phyloP scores from a whole-genome alignment of 257 asterid genomes.

The Nicotiana attenuata region DNA sequence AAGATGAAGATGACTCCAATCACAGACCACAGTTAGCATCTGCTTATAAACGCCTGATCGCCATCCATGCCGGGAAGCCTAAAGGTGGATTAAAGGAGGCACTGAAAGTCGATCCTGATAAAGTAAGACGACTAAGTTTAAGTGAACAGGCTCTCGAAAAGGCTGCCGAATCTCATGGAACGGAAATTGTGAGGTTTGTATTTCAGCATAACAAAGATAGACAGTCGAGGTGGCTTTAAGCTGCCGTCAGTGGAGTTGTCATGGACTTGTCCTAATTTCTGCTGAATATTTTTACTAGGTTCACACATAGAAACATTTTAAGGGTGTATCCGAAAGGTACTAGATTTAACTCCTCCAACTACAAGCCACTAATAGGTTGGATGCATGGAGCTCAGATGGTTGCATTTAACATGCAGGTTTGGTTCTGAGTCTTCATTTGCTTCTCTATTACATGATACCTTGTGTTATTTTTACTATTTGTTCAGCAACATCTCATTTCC shows the following conservation, averaged over 20 bases:
- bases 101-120: constrained; percentile 57
- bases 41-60: constrained; percentile 65
- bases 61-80: constrained; percentile 86
- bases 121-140: constrained; percentile 91
- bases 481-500: background rate
- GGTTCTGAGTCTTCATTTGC: constrained; percentile 8
- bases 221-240: background rate
- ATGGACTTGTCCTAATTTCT: constrained; percentile 11
- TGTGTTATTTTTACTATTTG: background rate
- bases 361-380: constrained; percentile 81
- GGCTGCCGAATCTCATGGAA: constrained; percentile 56
- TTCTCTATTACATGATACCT: background rate
- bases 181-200: constrained; percentile 65
- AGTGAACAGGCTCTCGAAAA: constrained; percentile 89
- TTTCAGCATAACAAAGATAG: background rate
- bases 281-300: constrained; percentile 33
- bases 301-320: constrained; percentile 71
- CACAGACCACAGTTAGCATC: constrained; percentile 32
- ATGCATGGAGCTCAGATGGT: constrained; percentile 96
- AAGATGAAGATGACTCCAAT: constrained; percentile 49
- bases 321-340: constrained; percentile 86
- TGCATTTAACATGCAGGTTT: constrained; percentile 91
- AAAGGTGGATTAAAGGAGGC: constrained; percentile 72
- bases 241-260: background rate
- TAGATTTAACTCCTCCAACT: constrained; percentile 73